These are phyloP conservation scores for Candida silvicultrix DNA, from an alignment of 805 yeast genomes.

Conservation along the genomic window DNA sequence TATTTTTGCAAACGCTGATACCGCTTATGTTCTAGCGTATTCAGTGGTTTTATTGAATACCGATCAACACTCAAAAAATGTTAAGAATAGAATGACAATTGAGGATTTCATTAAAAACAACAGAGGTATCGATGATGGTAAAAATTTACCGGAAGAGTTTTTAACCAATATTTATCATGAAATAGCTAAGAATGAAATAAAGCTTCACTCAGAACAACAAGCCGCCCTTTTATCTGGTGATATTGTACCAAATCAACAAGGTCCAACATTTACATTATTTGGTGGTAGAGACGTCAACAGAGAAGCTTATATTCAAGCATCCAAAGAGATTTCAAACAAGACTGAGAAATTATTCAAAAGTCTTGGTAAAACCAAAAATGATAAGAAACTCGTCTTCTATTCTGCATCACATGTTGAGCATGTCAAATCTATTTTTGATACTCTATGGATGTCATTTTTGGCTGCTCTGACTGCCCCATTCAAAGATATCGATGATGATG, in stretches of 20 bases:
- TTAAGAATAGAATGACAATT: conserved; percentile 79
- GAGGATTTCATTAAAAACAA: conserved; percentile 86
- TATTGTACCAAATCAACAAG: conserved; percentile 27
- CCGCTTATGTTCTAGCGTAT: conserved; percentile 88
- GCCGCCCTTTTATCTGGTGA: conserved; percentile 78
- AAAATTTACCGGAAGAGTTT: conserved; percentile 71
- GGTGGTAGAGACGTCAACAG: conserved; percentile 64
- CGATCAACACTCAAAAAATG: conserved; percentile 85
- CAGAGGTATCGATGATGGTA: conserved; percentile 87
- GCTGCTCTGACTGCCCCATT: conserved; percentile 95
- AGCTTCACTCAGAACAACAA: conserved; percentile 87
- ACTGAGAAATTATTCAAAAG: conserved; percentile 78
- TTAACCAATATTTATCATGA: conserved; percentile 68
- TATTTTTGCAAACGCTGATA: conserved; percentile 87
- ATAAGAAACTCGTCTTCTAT: conserved; percentile 48
- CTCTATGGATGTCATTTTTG: conserved; percentile 92
- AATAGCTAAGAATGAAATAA: conserved; percentile 80
- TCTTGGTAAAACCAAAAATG: conserved; percentile 43
- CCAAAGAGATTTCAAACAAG: conserved; percentile 83
- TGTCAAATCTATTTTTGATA: conserved; percentile 88
- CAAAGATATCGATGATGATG: conserved; percentile 77
- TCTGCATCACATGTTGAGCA: conserved; percentile 85
- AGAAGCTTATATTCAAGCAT: conserved; percentile 89
- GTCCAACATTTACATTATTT: conserved; percentile 48
- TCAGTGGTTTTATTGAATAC: conserved; percentile 92